A percentile compares a stretch with the other conserved stretches of the same genome.
phyloP scores from a whole-genome alignment of 257 asterid genomes.

The Solanum paucissectum region DNA sequence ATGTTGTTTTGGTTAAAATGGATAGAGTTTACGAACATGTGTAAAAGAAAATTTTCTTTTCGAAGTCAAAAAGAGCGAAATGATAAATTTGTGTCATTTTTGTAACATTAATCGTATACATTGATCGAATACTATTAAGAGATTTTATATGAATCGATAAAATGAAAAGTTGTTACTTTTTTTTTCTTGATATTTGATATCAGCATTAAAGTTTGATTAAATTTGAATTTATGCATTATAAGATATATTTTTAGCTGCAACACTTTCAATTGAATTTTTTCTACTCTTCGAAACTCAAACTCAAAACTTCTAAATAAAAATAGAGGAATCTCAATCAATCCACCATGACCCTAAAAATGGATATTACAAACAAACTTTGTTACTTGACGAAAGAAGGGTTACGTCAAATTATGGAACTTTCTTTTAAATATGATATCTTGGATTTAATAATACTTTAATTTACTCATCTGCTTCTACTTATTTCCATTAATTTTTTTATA shows the following conservation, averaged over 20 bases:
- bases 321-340: accelerated
- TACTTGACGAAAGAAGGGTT: neutral
- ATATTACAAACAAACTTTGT: neutral
- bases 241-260: neutral
- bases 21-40: neutral
- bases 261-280: neutral
- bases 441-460: neutral
- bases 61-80: neutral
- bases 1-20: neutral
- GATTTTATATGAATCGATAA: neutral
- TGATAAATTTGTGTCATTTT: neutral
- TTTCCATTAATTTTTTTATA: neutral
- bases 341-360: neutral
- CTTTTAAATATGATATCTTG: neutral
- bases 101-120: neutral
- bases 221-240: too few species aligned
- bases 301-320: neutral
- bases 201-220: too few species aligned
- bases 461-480: neutral
- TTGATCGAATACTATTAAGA: neutral
- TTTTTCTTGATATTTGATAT: neutral
- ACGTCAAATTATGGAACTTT: neutral
- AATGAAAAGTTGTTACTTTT: neutral
- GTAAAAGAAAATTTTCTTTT: too few species aligned
- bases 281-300: neutral